Evolutionary conservation across 768 basidiomycete genomes (phyloP), one percentile per base, ranked within the genome.

Genomic region (Psilocybe tampanensis): DNA sequence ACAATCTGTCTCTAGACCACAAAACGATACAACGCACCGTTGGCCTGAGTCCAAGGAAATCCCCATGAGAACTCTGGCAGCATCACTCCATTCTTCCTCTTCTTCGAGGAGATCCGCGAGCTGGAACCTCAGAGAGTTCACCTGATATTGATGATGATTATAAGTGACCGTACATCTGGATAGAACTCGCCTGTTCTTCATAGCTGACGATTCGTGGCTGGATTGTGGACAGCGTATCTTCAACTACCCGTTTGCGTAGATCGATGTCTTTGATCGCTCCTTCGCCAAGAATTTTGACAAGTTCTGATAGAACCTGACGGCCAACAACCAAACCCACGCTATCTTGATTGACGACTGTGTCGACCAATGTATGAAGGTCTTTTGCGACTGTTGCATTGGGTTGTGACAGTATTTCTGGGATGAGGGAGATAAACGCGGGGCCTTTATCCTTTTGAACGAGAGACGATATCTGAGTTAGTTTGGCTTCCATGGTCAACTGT

Each of bases 61-160:
- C 39, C 88, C 87, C 84, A 93, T 95, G 41, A 98, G 81, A 33
- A 96, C 90, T 50, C 88, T 86, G 0, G 97, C 97, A 13, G 97
- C 94, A 48, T 88, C 91, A 58, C 88, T 89, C 90, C 94, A 98
- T 68, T 94, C 93, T 70, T 99, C 95, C 52, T 95, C 92, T 2
- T 78, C 69, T 67, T 97, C 94, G 12, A 95, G 78, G 8, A 97
- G 77, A 72, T 96, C 89, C 2, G 96, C 94, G n/a, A 97, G 85
- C 67, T 95, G 87, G 65, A 92, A 92, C 55, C 94, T 78, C 60
- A 98, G 72, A 13, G 83, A 79, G 63, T 92, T 93, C 18, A 90
- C 88, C 96, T 98, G 66, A 4, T 32, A 4, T 44, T 33, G 41
- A 47, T 49, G 32, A 24, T 43, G 29, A 55, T 49, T 50, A 54